Conservation (phyloP, 441 rosid genomes). For the Rhodomyrtus psidioides region DNA sequence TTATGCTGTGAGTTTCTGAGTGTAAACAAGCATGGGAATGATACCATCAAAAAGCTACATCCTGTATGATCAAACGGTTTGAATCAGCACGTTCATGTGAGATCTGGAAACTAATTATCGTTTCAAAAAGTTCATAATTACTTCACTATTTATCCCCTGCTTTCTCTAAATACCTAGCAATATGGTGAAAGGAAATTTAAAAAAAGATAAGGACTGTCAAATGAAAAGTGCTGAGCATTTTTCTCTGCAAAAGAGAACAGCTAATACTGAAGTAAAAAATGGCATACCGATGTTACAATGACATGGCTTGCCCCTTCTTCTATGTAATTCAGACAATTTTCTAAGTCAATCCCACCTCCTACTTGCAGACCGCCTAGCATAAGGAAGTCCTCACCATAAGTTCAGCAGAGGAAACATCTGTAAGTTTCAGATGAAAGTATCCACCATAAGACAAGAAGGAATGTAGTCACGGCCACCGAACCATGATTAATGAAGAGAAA, state of each 20-base stretch:
- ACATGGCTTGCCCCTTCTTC: conserved; percentile 94
- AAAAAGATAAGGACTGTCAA: not conserved
- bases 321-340: conserved; percentile 59
- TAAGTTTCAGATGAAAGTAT: conserved; percentile 26
- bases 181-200: not conserved
- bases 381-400: conserved; percentile 38
- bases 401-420: conserved; percentile 43
- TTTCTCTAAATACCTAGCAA: not conserved
- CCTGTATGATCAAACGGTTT: not conserved
- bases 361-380: conserved; percentile 89
- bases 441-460: conserved; percentile 11
- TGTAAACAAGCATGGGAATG: not conserved
- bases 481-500: not conserved
- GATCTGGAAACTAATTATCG: not conserved
- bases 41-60: not conserved
- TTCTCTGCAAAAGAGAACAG: not conserved
- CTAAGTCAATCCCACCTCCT: conserved; percentile 82
- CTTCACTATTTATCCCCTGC: not conserved
- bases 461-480: not conserved
- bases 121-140: not conserved
- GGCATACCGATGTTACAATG: conserved; percentile 84
- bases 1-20: not conserved
- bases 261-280: not conserved
- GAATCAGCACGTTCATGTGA: not conserved
- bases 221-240: not conserved